Percentiles rank a stretch among this genome's conserved stretches.
Evolutionary conservation across 768 basidiomycete genomes (phyloP).

Genomic region (Harrya chromipes): DNA sequence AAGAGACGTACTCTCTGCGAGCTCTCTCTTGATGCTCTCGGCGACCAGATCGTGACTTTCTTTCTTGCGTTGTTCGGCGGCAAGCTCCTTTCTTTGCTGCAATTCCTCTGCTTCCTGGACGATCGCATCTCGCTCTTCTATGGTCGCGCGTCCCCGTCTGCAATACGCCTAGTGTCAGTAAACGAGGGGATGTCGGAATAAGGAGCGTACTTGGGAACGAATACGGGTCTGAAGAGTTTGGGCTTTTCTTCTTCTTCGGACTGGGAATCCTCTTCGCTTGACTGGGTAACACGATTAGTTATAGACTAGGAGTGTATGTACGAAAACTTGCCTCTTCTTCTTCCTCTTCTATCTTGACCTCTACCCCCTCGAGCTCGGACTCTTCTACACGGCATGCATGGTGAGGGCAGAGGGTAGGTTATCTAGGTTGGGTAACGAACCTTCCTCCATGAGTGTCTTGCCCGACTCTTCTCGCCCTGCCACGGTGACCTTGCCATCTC

Average conservation of each 20-base stretch:
- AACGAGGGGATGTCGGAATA: neutral
- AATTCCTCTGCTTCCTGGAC: slow-evolving; percentile 76
- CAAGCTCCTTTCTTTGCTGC: slow-evolving; percentile 61
- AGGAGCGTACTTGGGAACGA: slow-evolving; percentile 81
- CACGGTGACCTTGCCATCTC: slow-evolving; percentile 76
- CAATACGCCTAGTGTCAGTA: slow-evolving; percentile 5
- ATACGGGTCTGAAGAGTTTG: slow-evolving; percentile 87
- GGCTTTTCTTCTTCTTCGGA: slow-evolving; percentile 74
- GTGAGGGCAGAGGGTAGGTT: slow-evolving; percentile 4
- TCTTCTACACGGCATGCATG: slow-evolving; percentile 10
- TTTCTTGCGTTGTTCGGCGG: slow-evolving; percentile 79
- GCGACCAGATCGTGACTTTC: slow-evolving; percentile 92
- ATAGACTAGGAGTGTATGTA: slow-evolving; percentile 2
- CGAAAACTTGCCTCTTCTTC: slow-evolving; percentile 38
- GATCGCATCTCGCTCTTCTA: slow-evolving; percentile 64
- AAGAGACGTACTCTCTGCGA: slow-evolving; percentile 76
- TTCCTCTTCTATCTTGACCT: slow-evolving; percentile 36
- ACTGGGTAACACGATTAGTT: slow-evolving; percentile 41
- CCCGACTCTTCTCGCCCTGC: slow-evolving; percentile 78
- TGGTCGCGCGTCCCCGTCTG: slow-evolving; percentile 75
- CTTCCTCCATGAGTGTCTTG: slow-evolving; percentile 61
- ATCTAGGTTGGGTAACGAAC: slow-evolving; percentile 31
- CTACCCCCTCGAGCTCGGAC: slow-evolving; percentile 44
- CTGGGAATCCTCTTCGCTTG: slow-evolving; percentile 82
- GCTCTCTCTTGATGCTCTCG: slow-evolving; percentile 87